Evolutionary conservation across 1,284 basidiomycete species (phyloP).

Genomic region (Ustilago trichophora): DNA sequence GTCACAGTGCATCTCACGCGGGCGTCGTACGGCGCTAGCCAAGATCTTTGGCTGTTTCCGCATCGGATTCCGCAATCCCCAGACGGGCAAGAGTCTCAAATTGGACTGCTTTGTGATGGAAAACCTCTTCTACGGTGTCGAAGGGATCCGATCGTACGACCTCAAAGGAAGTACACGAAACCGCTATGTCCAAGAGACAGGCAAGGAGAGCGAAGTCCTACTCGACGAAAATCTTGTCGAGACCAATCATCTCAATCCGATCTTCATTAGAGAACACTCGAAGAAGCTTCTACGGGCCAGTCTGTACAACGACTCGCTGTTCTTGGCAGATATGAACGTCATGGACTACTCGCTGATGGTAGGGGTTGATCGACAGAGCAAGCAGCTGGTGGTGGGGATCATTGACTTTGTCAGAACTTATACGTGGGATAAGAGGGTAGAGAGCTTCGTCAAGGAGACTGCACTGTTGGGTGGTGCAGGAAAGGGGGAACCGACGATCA

Average conservation of each 20-base stretch:
- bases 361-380: conserved; percentile 72
- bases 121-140: conserved; percentile 91
- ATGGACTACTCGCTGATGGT: conserved; percentile 99
- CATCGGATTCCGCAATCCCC: conserved; percentile 86
- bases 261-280: conserved; percentile 93
- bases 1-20: conserved; percentile 69
- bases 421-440: conserved; percentile 97
- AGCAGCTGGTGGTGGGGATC: conserved; percentile 82
- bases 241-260: conserved; percentile 72
- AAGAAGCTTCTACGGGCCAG: conserved; percentile 91
- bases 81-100: conserved; percentile 79
- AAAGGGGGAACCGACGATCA: conserved; percentile 63
- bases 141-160: conserved; percentile 75
- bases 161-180: conserved; percentile 64
- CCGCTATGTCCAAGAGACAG: conserved; percentile 82
- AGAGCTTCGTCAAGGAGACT: conserved; percentile 96
- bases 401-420: conserved; percentile 94
- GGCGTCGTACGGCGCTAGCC: conserved; percentile 92
- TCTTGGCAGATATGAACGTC: conserved; percentile 87
- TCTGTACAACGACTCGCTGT: conserved; percentile 84
- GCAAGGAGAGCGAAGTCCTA: conserved; percentile 86
- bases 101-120: conserved; percentile 98
- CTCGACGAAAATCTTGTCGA: conserved; percentile 91
- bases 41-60: conserved; percentile 99
- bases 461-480: conserved; percentile 79